Evolutionary conservation across 257 asterid genomes (phyloP).

Genomic region (Solanum rostratum): DNA sequence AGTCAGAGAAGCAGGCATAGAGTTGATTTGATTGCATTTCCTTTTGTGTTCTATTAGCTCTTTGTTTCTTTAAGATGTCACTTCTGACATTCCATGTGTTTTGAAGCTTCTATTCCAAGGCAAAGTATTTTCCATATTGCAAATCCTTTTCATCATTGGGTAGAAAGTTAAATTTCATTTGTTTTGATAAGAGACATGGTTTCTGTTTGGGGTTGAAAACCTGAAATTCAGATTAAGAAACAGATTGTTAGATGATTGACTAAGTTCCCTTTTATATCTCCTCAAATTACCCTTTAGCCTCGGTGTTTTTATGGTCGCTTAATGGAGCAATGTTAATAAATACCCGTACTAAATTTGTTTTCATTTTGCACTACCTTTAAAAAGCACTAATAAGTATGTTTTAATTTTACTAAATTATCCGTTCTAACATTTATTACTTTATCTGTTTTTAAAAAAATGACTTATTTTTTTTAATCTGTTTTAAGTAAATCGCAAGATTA

Average conservation of each 20-base stretch:
- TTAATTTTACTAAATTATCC: too few relatives aligned
- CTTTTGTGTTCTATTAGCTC: background rate
- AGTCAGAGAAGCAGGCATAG: conserved; percentile 50
- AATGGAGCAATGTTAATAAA: too few relatives aligned
- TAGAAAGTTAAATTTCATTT: background rate
- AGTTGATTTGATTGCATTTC: conserved; percentile 25
- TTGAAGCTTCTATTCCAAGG: background rate
- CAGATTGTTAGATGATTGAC: background rate
- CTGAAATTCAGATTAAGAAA: background rate
- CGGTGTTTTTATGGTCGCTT: background rate
- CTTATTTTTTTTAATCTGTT: too few relatives aligned
- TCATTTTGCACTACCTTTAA: too few relatives aligned
- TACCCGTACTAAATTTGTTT: too few relatives aligned
- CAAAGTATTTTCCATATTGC: background rate
- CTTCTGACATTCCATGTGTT: background rate
- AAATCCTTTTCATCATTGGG: background rate
- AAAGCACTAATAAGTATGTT: too few relatives aligned
- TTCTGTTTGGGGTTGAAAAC: background rate
- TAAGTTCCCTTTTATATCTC: background rate
- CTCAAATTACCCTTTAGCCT: background rate
- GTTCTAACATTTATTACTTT: too few relatives aligned
- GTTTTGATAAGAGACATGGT: background rate
- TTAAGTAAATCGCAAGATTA: too few relatives aligned
- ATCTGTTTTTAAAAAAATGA: too few relatives aligned
- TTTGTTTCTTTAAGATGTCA: background rate